Conservation (phyloP, 1,284 basidiomycete genomes). For the Heliocybe sulcata region DNA sequence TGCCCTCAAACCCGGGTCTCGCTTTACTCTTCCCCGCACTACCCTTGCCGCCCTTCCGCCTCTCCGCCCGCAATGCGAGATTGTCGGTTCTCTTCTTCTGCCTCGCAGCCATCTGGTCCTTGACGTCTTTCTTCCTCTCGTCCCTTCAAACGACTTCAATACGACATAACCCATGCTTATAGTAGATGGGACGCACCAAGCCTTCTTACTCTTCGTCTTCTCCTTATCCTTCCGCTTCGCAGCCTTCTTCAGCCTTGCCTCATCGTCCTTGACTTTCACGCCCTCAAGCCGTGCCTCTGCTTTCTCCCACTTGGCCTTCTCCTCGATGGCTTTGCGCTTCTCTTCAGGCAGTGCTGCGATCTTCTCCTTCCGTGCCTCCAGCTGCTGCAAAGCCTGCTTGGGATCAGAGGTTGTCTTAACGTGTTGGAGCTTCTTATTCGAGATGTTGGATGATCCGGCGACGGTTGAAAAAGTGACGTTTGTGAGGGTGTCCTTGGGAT, state of each 20-base stretch:
- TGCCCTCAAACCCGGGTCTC: constrained; percentile 79
- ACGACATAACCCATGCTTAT: not conserved
- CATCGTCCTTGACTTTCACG: constrained; percentile 83
- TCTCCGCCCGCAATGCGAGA: constrained; percentile 75
- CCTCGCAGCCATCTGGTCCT: constrained; percentile 67
- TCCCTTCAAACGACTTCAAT: constrained; percentile 43
- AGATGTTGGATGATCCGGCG: constrained; percentile 25
- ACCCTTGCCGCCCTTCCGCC: constrained; percentile 51
- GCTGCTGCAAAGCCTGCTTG: constrained; percentile 74
- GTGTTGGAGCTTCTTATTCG: constrained; percentile 38
- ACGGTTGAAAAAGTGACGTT: constrained; percentile 70
- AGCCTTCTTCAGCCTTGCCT: constrained; percentile 79
- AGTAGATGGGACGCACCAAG: constrained; percentile 52
- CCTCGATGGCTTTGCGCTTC: constrained; percentile 70
- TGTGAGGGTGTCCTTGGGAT: constrained; percentile 38
- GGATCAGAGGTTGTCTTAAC: constrained; percentile 75
- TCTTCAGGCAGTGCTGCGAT: constrained; percentile 70
- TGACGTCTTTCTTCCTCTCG: constrained; percentile 74
- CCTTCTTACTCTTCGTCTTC: constrained; percentile 75
- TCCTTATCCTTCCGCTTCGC: constrained; percentile 86
- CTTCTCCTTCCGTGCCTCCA: constrained; percentile 68
- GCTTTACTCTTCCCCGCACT: constrained; percentile 33
- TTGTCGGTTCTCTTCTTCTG: constrained; percentile 89
- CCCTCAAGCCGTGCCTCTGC: constrained; percentile 81
- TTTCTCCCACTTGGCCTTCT: constrained; percentile 82